Conservation (phyloP, 805 yeast genomes). For the Pichia heedii region DNA sequence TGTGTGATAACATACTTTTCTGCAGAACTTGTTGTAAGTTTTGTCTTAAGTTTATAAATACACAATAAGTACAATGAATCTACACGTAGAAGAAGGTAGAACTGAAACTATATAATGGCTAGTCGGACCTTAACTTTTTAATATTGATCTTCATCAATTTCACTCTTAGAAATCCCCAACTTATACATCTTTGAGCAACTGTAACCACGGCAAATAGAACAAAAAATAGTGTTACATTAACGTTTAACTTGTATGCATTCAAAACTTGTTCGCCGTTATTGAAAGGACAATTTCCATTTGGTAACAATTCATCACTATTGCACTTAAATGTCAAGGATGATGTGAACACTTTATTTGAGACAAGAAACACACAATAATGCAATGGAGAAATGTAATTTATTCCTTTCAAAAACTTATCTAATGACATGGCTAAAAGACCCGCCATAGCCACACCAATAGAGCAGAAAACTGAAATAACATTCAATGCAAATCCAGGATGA, state of each 20-base stretch:
- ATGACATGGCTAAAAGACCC: constrained; percentile 71
- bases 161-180: constrained; percentile 23
- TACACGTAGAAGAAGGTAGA: no score
- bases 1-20: no score
- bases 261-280: constrained; percentile 48
- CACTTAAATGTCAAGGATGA: constrained; percentile 43
- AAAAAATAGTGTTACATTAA: constrained; percentile 30
- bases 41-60: no score
- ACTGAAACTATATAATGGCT: no score
- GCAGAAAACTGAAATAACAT: constrained; percentile 55
- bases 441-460: constrained; percentile 76
- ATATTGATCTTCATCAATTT: constrained; percentile 18
- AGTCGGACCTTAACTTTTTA: constrained; percentile 2
- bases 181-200: constrained; percentile 33
- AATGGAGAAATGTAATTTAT: constrained; percentile 72
- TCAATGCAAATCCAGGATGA: constrained; percentile 76
- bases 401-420: constrained; percentile 61
- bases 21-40: no score
- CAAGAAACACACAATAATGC: constrained; percentile 56
- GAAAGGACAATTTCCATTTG: constrained; percentile 37
- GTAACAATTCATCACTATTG: constrained; percentile 16
- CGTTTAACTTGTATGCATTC: constrained; percentile 37
- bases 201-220: constrained; percentile 32
- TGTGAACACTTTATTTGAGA: constrained; percentile 53
- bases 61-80: no score